Percentiles rank a stretch among this genome's conserved stretches.
Evolutionary conservation across 2,329 filamentous ascomycete genomes (phyloP).

Genomic region (Curvularia spicifera): DNA sequence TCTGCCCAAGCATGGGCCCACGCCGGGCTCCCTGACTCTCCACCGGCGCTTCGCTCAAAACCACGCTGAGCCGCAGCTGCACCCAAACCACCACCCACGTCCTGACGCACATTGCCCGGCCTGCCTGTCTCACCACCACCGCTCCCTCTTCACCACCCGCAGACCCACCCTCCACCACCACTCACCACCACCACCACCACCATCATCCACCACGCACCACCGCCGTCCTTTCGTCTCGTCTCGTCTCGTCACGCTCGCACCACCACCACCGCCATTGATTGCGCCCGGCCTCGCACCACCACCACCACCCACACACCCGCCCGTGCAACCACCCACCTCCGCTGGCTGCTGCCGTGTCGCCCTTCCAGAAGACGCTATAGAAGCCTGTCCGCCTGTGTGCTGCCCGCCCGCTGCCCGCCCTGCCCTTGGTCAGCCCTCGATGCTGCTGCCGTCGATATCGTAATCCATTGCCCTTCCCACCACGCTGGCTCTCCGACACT

Average conservation of each 20-base stretch:
- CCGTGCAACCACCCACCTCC: neutral
- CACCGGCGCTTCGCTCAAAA: conserved; percentile 41
- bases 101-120: conserved; percentile 25
- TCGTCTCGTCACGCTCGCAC: neutral
- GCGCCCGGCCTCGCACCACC: neutral
- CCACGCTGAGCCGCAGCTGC: conserved; percentile 46
- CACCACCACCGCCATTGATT: neutral
- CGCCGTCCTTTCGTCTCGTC: neutral
- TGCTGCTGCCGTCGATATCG: conserved; percentile 33
- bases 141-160: neutral
- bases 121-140: conserved; percentile 30
- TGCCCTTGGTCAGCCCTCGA: conserved; percentile 29
- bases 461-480: conserved; percentile 28
- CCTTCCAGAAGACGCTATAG: conserved; percentile 42
- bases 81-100: conserved; percentile 19
- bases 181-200: conserved; percentile 20
- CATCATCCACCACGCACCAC: neutral
- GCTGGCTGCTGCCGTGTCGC: conserved; percentile 29
- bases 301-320: neutral
- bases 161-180: neutral
- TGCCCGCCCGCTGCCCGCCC: neutral
- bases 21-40: conserved; percentile 25
- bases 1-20: conserved; percentile 28
- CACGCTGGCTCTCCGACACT: conserved; percentile 30
- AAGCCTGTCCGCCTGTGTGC: neutral